Conservation (phyloP, 139 green algal species). For the Gonium pectorale region DNA sequence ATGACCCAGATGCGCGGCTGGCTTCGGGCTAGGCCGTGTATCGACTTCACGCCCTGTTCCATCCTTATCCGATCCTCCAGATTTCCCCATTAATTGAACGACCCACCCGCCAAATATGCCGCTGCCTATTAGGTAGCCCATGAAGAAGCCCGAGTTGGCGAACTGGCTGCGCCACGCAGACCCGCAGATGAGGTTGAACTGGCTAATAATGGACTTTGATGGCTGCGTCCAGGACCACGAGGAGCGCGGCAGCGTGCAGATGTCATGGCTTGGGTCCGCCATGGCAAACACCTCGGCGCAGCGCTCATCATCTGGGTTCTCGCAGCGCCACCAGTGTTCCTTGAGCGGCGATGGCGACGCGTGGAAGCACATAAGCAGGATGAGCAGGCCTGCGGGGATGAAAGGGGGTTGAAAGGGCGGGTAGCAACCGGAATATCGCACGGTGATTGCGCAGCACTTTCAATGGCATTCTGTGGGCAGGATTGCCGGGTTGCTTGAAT, state of each 20-base stretch:
- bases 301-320: background rate
- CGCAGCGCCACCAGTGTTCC: slow-evolving; percentile 43
- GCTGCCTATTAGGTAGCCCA: slow-evolving; percentile 69
- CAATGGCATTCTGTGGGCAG: too few relatives aligned
- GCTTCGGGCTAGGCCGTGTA: too few relatives aligned
- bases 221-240: slow-evolving; percentile 34
- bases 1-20: too few relatives aligned
- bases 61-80: too few relatives aligned
- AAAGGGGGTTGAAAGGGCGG: background rate
- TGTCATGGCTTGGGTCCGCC: background rate
- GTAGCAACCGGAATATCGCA: background rate
- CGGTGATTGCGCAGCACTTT: too few relatives aligned
- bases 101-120: slow-evolving; percentile 52
- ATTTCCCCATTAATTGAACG: too few relatives aligned
- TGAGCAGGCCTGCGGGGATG: slow-evolving; percentile 32
- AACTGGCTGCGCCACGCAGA: slow-evolving; percentile 60
- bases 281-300: slow-evolving; percentile 23
- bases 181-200: slow-evolving; percentile 76
- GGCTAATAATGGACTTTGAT: slow-evolving; percentile 30
- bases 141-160: slow-evolving; percentile 71
- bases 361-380: slow-evolving; percentile 59
- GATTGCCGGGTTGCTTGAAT: too few relatives aligned
- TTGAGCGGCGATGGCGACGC: slow-evolving; percentile 13
- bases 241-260: background rate
- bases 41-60: too few relatives aligned